phyloP scores from a whole-genome alignment of 1,284 basidiomycete genomes.

The Ceratorhiza oryzae-sativae region DNA sequence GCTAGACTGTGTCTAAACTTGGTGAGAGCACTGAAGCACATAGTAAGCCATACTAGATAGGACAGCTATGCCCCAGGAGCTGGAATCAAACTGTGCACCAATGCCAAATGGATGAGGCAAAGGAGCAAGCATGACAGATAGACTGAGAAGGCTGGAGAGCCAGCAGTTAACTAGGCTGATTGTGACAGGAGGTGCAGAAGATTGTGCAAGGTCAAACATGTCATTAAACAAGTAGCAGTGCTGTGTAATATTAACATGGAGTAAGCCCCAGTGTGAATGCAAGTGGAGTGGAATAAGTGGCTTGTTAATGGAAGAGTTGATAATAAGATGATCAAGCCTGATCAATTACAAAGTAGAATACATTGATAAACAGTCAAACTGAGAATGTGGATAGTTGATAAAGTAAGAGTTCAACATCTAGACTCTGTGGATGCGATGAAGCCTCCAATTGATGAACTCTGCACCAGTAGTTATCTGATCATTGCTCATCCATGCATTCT shows the following conservation, averaged over 20 bases:
- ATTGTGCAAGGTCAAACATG: neutral
- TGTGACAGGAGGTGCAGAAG: neutral
- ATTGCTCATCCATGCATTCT: neutral
- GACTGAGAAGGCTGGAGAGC: neutral
- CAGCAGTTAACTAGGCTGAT: neutral
- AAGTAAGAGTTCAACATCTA: neutral
- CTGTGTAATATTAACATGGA: neutral
- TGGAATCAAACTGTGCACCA: neutral
- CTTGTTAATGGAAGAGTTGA: neutral
- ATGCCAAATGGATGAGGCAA: neutral
- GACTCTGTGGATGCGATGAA: neutral
- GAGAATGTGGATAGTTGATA: neutral
- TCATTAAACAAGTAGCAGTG: neutral
- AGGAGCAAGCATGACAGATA: neutral
- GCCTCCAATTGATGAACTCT: neutral
- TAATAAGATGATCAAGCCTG: neutral
- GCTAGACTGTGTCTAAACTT: neutral
- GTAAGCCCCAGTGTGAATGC: neutral
- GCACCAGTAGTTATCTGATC: slow-evolving; percentile 1
- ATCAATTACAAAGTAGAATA: neutral
- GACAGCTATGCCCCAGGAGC: neutral
- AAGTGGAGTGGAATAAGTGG: slow-evolving; percentile 3
- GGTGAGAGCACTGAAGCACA: neutral
- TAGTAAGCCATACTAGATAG: neutral
- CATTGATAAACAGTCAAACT: neutral